phyloP scores from a whole-genome alignment of 176 grass and related monocot species.

The Triticum timopheevii region DNA sequence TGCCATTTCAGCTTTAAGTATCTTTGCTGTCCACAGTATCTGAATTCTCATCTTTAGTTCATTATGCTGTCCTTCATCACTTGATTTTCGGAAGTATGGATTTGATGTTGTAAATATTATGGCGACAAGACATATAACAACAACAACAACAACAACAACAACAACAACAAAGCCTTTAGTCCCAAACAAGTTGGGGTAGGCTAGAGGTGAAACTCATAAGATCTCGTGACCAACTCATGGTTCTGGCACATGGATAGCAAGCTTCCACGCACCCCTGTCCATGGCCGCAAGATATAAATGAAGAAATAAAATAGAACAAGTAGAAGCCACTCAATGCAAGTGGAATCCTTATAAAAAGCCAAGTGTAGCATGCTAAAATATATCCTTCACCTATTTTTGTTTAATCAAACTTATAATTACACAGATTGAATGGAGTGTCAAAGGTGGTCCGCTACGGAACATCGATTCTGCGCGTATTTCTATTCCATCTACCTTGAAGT shows the following conservation, averaged over 20 bases:
- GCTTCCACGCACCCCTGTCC: too few relatives aligned
- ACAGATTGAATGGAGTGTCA: slow-evolving; percentile 90
- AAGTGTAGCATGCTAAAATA: slow-evolving; percentile 7
- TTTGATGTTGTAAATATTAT: slow-evolving; percentile 7
- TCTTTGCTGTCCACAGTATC: neutral
- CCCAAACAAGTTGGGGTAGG: too few relatives aligned
- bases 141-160: too few relatives aligned
- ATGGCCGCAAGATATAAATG: neutral
- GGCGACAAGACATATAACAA: too few relatives aligned
- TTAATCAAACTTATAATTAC: slow-evolving; percentile 28
- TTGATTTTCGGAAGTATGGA: neutral
- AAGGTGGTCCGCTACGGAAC: slow-evolving; percentile 77
- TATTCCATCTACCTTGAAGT: slow-evolving; percentile 82
- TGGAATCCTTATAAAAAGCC: slow-evolving; percentile 10
- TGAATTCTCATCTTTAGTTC: slow-evolving; percentile 6
- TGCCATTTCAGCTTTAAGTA: slow-evolving; percentile 29
- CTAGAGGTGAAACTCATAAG: too few relatives aligned
- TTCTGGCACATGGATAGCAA: too few relatives aligned
- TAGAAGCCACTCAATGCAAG: neutral
- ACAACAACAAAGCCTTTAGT: too few relatives aligned
- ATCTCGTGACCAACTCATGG: too few relatives aligned
- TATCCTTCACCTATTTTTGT: slow-evolving; percentile 18
- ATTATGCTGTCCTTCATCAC: neutral
- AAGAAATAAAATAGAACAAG: slow-evolving; percentile 1
- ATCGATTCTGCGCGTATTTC: slow-evolving; percentile 86